Evolutionary conservation across 2,329 filamentous ascomycete genomes (phyloP), one percentile per base, ranked within the genome.

Genomic region (Chaetomium globosum): DNA sequence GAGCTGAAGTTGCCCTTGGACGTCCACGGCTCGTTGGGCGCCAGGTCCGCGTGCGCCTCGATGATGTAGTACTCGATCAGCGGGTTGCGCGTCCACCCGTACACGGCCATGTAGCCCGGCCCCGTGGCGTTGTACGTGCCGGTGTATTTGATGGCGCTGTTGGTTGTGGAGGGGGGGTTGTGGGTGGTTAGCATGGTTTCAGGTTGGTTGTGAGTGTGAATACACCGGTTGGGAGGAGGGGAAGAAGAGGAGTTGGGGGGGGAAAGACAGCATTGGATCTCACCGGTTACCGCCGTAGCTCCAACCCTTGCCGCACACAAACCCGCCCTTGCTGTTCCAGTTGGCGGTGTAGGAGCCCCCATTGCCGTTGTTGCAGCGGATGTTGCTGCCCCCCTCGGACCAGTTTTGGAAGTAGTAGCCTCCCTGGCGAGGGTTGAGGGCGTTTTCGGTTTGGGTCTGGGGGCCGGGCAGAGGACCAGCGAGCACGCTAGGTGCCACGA

Each of bases 221-320:
- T 26, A 26, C 26, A 26, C 26, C 26, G 26, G 26, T 26, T 4
- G 26, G 26, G 26, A 4, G 26, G 26, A 13, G 7, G 12, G 3
- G 7, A 1, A 13, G 12, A 4, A 10, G 31, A 7, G 23, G 16
- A 43, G 19, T 43, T 4, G n/a, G 4, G 21, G n/a, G 21, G 28
- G 36, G 28, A 39, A 59, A 48, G 16, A 19, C 4, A n/a, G 21
- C 23, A 3, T 10, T 7, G 4, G 16, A 3, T 51, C 75, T 67
- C 75, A 85, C 83, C 82, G 77, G 13, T 76, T 76, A 60, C 77
- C 79, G 54, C 84, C 84, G 16, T 82, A 79, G 64, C 78, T 80
- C 85, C 85, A 87, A 23, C 85, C 85, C 72, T 87, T 87, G 33
- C 85, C 85, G 67, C 79, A 83, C 21, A 86, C 83, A 55, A 86